A percentile compares a stretch with the other conserved stretches of the same genome.
Conservation (phyloP, 129 eudicot genomes). For the Sambucus nigra region DNA sequence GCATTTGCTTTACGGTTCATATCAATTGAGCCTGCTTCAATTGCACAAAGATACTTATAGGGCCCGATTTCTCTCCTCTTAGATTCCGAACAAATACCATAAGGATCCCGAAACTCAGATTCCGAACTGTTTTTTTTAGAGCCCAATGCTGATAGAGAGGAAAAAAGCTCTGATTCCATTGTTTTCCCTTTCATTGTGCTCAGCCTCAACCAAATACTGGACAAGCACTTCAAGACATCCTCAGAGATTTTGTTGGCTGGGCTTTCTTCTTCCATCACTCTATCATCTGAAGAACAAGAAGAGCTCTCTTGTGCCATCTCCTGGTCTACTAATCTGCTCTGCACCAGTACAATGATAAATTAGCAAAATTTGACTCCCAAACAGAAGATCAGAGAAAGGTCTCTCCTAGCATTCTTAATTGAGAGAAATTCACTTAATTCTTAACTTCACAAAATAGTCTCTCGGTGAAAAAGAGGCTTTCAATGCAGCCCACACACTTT, state of each 20-base stretch:
- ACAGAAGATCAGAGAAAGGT: too few relatives aligned
- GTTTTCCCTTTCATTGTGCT: constrained; percentile 60
- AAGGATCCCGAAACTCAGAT: constrained; percentile 64
- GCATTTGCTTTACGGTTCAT: constrained; percentile 57
- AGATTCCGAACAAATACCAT: constrained; percentile 34
- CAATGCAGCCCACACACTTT: too few relatives aligned
- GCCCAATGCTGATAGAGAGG: constrained; percentile 31
- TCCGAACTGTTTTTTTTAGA: constrained; percentile 24
- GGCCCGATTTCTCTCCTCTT: constrained; percentile 63
- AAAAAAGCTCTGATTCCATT: constrained; percentile 38
- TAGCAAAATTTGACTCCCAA: too few relatives aligned
- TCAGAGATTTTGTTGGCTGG: constrained; percentile 71
- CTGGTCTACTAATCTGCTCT: constrained; percentile 40
- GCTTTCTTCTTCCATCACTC: constrained; percentile 41
- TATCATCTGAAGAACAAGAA: constrained; percentile 48
- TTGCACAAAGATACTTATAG: constrained; percentile 41
- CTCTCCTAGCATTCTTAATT: too few relatives aligned
- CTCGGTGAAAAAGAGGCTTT: too few relatives aligned
- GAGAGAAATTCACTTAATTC: too few relatives aligned
- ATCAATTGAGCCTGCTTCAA: constrained; percentile 71
- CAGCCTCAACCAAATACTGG: constrained; percentile 50
- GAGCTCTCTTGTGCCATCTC: constrained; percentile 54
- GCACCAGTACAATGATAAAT: constrained; percentile 22
- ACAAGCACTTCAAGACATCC: constrained; percentile 62
- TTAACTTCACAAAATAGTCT: too few relatives aligned